Percentiles rank a stretch among this genome's conserved stretches.
Conservation (phyloP, 2,329 filamentous ascomycete species). For the Microdochium nivale region DNA sequence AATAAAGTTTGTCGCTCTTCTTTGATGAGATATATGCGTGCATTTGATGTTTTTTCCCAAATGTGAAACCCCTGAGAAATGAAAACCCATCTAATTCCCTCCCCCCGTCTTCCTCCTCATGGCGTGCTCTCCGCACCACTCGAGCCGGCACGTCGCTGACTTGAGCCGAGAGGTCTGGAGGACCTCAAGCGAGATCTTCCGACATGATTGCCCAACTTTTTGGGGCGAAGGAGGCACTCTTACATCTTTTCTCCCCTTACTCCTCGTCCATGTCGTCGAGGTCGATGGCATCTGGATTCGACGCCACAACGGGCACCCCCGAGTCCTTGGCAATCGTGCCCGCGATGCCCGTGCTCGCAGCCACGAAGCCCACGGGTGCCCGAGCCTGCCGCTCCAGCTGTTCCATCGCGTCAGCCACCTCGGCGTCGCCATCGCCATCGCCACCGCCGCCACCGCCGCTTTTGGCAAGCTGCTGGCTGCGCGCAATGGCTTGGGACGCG, state of each 20-base stretch:
- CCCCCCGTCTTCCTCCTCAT: too few species aligned
- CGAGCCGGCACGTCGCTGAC: too few species aligned
- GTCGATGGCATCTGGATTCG: conserved; percentile 81
- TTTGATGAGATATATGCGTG: too few species aligned
- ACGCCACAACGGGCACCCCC: conserved; percentile 34
- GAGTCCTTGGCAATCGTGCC: conserved; percentile 41
- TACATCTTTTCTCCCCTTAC: conserved; percentile 10
- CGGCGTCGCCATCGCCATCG: conserved; percentile 34
- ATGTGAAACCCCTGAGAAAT: too few species aligned
- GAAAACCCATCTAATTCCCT: too few species aligned
- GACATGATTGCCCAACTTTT: too few species aligned
- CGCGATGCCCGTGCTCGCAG: conserved; percentile 67
- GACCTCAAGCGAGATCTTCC: too few species aligned
- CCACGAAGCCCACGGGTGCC: conserved; percentile 84
- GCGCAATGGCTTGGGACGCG: conserved; percentile 85
- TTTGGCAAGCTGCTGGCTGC: conserved; percentile 48
- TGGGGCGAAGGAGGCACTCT: too few species aligned
- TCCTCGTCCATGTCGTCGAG: conserved; percentile 64
- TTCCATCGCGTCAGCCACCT: conserved; percentile 75
- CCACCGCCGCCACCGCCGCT: conserved; percentile 9
- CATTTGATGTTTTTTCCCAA: too few species aligned
- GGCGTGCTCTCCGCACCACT: too few species aligned
- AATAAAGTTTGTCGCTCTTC: too few species aligned
- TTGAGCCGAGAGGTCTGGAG: too few species aligned
- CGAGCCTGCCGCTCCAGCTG: conserved; percentile 81